These are phyloP conservation scores for Gossypium bickii DNA, from an alignment of 345 rosid genomes.

Conservation along the genomic window DNA sequence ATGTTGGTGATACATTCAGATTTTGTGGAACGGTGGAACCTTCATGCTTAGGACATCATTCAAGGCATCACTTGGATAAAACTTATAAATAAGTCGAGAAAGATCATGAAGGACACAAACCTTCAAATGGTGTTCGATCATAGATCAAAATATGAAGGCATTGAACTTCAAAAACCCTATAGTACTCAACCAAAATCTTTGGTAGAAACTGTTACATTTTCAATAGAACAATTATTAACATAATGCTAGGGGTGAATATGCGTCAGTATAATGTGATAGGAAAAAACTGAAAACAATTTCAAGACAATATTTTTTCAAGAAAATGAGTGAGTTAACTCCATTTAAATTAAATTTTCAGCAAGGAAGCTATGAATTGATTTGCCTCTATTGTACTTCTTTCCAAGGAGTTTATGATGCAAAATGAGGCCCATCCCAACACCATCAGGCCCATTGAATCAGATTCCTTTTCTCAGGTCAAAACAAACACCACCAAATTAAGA, in stretches of 20 bases:
- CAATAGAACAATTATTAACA: background rate
- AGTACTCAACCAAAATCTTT: constrained; percentile 4
- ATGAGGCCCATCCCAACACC: constrained; percentile 76
- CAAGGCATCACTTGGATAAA: too few relatives aligned
- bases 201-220: background rate
- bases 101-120: constrained; percentile 27
- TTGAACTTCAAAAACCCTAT: constrained; percentile 76
- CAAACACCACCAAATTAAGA: too few relatives aligned
- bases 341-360: background rate
- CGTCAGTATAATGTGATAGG: background rate
- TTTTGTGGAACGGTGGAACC: background rate
- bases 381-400: constrained; percentile 27
- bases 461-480: too few relatives aligned
- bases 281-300: background rate
- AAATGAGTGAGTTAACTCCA: background rate
- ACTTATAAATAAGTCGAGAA: background rate
- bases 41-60: background rate
- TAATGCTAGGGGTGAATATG: background rate
- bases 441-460: constrained; percentile 27
- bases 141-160: constrained; percentile 78
- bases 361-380: background rate
- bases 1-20: background rate
- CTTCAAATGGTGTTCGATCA: constrained; percentile 73
- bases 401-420: constrained; percentile 82
- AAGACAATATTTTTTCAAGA: too few relatives aligned